Percentiles rank a stretch among this genome's conserved stretches.
phyloP scores from a whole-genome alignment of 2,329 filamentous ascomycete species.

The Phaeomoniella chlamydospora region DNA sequence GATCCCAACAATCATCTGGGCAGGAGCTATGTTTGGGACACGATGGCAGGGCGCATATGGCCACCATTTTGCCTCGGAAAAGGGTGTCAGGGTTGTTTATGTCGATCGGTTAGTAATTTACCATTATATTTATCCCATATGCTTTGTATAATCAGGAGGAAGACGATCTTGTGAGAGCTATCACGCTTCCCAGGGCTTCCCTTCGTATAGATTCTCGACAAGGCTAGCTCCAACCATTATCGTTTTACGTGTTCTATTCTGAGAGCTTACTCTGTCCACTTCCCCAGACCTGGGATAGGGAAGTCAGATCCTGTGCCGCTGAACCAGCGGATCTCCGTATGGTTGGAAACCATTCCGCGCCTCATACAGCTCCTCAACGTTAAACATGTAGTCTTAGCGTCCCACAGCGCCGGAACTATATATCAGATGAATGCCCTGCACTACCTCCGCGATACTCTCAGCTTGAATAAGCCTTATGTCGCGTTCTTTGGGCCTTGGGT shows the following conservation, averaged over 20 bases:
- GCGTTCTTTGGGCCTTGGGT: slow-evolving; percentile 16
- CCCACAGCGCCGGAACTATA: slow-evolving; percentile 27
- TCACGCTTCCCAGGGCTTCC: too few relatives aligned
- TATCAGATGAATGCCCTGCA: slow-evolving; percentile 28
- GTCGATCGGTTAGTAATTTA: slow-evolving; percentile 1
- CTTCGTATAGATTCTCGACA: too few relatives aligned
- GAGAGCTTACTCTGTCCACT: neutral
- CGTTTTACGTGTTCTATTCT: too few relatives aligned
- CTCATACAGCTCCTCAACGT: slow-evolving; percentile 22
- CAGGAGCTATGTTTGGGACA: slow-evolving; percentile 2
- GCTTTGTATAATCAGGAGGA: neutral
- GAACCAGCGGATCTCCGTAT: slow-evolving; percentile 19
- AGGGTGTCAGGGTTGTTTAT: slow-evolving; percentile 2
- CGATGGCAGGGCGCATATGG: slow-evolving; percentile 1
- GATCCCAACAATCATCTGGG: slow-evolving; percentile 2
- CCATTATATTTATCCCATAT: too few relatives aligned
- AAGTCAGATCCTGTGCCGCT: slow-evolving; percentile 24
- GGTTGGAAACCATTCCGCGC: slow-evolving; percentile 25
- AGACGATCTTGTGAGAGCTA: too few relatives aligned
- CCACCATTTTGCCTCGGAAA: slow-evolving; percentile 1
- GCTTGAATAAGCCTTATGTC: slow-evolving; percentile 14
- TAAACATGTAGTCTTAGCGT: slow-evolving; percentile 21
- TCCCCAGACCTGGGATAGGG: slow-evolving; percentile 24
- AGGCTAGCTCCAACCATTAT: too few relatives aligned
- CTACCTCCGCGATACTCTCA: slow-evolving; percentile 18